A percentile compares a stretch with the other conserved stretches of the same genome.
Evolutionary conservation across 768 basidiomycete genomes (phyloP).

Genomic region (Suillus americanus): DNA sequence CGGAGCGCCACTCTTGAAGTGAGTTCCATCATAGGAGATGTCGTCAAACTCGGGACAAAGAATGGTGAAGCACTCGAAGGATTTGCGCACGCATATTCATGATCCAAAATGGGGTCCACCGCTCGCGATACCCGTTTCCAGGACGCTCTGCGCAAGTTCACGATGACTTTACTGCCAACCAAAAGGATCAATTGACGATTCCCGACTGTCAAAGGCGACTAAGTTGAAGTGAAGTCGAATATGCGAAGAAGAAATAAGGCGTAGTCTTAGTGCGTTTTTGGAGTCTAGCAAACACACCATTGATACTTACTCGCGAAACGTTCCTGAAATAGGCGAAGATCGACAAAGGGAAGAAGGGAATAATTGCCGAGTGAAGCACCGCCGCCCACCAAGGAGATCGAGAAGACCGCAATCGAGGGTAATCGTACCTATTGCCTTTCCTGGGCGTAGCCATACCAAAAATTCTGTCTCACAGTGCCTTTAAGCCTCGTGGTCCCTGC

Average conservation of each 20-base stretch:
- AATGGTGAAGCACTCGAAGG: constrained; percentile 85
- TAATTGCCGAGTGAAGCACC: constrained; percentile 27
- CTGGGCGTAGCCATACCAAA: constrained; percentile 73
- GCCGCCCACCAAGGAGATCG: constrained; percentile 33
- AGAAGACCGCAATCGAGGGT: constrained; percentile 57
- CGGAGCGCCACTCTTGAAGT: constrained; percentile 68
- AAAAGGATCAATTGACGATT: constrained; percentile 30
- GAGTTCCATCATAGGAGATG: constrained; percentile 64
- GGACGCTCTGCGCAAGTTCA: constrained; percentile 88
- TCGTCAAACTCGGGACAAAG: constrained; percentile 72
- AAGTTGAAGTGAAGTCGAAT: constrained; percentile 69
- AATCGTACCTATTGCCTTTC: constrained; percentile 86
- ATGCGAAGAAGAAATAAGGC: constrained; percentile 77
- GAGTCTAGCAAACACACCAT: constrained; percentile 82
- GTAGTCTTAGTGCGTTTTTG: constrained; percentile 58
- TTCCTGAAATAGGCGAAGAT: constrained; percentile 71
- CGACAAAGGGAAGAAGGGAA: constrained; percentile 41
- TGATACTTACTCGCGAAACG: constrained; percentile 59
- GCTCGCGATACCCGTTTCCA: constrained; percentile 40
- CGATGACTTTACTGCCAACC: constrained; percentile 64
- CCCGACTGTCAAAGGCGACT: constrained; percentile 53
- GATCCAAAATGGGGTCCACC: constrained; percentile 34
- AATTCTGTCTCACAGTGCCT: background rate
- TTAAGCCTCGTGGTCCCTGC: background rate
- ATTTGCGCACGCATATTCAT: constrained; percentile 78